A percentile compares a stretch with the other conserved stretches of the same genome.
phyloP scores from a whole-genome alignment of 192 early-diverging fungal species.

The Rhizoclosmatium sp. region DNA sequence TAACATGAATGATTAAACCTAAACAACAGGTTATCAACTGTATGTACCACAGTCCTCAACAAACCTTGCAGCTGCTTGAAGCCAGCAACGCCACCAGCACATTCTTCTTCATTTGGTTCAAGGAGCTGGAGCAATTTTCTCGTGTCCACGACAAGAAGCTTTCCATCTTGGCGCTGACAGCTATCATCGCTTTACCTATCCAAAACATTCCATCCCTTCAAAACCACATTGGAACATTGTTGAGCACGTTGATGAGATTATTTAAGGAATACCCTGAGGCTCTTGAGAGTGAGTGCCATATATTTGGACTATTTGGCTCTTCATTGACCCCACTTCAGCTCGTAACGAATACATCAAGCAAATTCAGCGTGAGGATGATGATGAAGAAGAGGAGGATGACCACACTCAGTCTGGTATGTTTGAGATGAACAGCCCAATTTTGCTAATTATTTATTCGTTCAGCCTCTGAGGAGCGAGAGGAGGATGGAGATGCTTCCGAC shows the following conservation, averaged over 20 bases:
- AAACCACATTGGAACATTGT: conserved; percentile 24
- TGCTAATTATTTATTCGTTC: neutral
- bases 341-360: conserved; percentile 30
- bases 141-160: conserved; percentile 45
- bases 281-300: conserved; percentile 19
- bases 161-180: conserved; percentile 35
- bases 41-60: conserved; percentile 30
- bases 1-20: neutral
- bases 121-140: conserved; percentile 28
- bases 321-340: neutral
- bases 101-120: conserved; percentile 43
- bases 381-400: conserved; percentile 36
- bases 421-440: neutral
- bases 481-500: conserved; percentile 32
- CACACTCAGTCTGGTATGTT: conserved; percentile 4
- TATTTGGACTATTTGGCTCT: neutral
- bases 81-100: conserved; percentile 9
- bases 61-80: conserved; percentile 29
- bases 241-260: conserved; percentile 20
- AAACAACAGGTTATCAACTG: conserved; percentile 28
- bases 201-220: conserved; percentile 30
- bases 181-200: conserved; percentile 18
- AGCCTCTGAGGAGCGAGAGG: conserved; percentile 30
- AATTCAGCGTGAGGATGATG: conserved; percentile 27
- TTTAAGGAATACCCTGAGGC: conserved; percentile 33